Conservation (phyloP, 129 eudicot species). For the Cynara cardunculus region DNA sequence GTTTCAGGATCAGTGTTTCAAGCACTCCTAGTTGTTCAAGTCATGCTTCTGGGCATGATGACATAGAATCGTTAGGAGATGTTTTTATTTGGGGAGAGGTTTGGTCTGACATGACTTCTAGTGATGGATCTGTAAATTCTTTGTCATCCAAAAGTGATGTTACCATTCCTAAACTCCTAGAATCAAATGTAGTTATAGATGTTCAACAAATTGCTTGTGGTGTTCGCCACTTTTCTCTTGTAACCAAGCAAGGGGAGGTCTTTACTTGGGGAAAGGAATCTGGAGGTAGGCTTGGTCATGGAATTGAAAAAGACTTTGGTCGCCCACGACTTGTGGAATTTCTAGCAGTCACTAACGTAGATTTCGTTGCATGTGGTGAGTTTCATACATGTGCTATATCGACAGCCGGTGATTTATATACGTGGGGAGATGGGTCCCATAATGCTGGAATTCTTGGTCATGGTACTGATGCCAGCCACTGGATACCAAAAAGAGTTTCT, state of each 20-base stretch:
- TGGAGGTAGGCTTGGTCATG: conserved; percentile 90
- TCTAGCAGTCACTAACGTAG: conserved; percentile 55
- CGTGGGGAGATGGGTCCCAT: conserved; percentile 87
- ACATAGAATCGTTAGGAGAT: conserved; percentile 87
- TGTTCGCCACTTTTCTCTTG: conserved; percentile 70
- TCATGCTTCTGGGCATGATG: conserved; percentile 74
- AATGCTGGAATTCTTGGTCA: conserved; percentile 87
- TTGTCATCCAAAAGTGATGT: conserved; percentile 48
- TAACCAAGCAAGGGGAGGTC: conserved; percentile 90
- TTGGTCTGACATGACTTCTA: conserved; percentile 50
- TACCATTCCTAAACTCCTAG: conserved; percentile 56
- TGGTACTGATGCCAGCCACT: conserved; percentile 82
- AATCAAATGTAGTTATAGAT: conserved; percentile 77
- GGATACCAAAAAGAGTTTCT: conserved; percentile 79
- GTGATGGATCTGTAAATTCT: conserved; percentile 46
- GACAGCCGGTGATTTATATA: conserved; percentile 61
- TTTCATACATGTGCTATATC: conserved; percentile 81
- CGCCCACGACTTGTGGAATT: conserved; percentile 72
- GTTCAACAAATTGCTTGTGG: conserved; percentile 88
- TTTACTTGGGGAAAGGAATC: conserved; percentile 95
- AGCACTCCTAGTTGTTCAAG: conserved; percentile 88
- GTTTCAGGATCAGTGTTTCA: conserved; percentile 79
- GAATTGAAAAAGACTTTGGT: conserved; percentile 59
- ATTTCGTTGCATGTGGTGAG: conserved; percentile 75
- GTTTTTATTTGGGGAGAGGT: conserved; percentile 82